A percentile compares a stretch with the other conserved stretches of the same genome.
phyloP scores from a whole-genome alignment of 805 yeast species.

The Kregervanrija fluxuum region DNA sequence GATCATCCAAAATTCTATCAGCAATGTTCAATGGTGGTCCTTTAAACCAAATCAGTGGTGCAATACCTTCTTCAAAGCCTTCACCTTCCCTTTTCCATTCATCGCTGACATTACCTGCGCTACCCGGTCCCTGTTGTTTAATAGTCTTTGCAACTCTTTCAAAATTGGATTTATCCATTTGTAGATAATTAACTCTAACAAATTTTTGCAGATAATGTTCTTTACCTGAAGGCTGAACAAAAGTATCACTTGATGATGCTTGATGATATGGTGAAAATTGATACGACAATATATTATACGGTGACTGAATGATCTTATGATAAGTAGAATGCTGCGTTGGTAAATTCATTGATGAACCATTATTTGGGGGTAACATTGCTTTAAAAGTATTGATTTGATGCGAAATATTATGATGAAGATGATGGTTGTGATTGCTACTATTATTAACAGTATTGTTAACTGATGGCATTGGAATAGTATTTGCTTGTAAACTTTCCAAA shows the following conservation, averaged over 20 bases:
- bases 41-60: constrained; percentile 56
- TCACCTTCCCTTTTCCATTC: constrained; percentile 2
- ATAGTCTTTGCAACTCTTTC: constrained; percentile 17
- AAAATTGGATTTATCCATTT: constrained; percentile 28
- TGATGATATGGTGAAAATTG: constrained; percentile 26
- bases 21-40: constrained; percentile 52
- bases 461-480: too few species aligned
- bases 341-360: constrained; percentile 1
- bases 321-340: constrained; percentile 7
- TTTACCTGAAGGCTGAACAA: constrained; percentile 29
- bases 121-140: constrained; percentile 10
- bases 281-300: constrained; percentile 23
- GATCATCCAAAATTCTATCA: constrained; percentile 30
- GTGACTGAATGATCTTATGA: constrained; percentile 27
- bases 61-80: constrained; percentile 4
- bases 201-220: constrained; percentile 28
- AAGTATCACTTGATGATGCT: constrained; percentile 27
- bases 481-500: too few species aligned
- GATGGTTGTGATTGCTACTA: too few species aligned
- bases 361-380: too few species aligned
- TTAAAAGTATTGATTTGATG: too few species aligned
- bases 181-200: constrained; percentile 26
- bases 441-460: too few species aligned
- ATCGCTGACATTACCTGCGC: constrained; percentile 5
- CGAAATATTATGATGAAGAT: too few species aligned